Evolutionary conservation across 129 eudicot genomes (phyloP), one percentile per base, ranked within the genome.

Genomic region (Flaveria sonorensis): DNA sequence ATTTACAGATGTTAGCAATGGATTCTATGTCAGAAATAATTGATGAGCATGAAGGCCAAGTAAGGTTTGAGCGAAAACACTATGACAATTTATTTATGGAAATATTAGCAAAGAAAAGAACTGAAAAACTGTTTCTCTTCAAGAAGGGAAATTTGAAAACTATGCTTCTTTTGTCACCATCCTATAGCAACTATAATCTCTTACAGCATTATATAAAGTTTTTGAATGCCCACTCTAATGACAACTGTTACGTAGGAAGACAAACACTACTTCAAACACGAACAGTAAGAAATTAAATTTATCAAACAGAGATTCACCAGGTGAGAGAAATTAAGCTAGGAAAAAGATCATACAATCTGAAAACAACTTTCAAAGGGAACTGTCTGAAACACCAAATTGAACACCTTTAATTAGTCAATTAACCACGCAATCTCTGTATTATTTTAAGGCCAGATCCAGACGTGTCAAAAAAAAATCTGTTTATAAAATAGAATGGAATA

Each of bases 371-470:
- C 12, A 40, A 42, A 43, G 10, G 50, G 32, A 72, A 45, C 10
- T 39, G 39, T 32, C 39, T 32, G 12, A 73, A 57, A 55, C 19
- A 40, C 57, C 39, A 36, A 71, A 50, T 8, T 55, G 43, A n/a
- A 6, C 9, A 7, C 26, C 43, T 61, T 62, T 61, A 2, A 73
- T 36, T 72, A 53, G 24, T 73, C 55, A 57, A 73, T 57, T 46
- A 59, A 73, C 28, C n/a, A 73, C 12, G 51, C 30, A 39, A 36
- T 57, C 53, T n/a, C 13, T 63, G 19, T 75, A 75, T 46, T 64
- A 66, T 14, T 36, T 28, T 39, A 76, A 66, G 66, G 26, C 81
- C 73, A 76, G 81, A 77, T 77, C 81, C 71, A 63, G 71, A 75
- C 13, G 45, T n/a, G 32, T 48, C 65, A 50, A 65, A 50, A 18